These are phyloP conservation scores for Mycena floridula DNA, from an alignment of 768 basidiomycete genomes.

Conservation along the genomic window DNA sequence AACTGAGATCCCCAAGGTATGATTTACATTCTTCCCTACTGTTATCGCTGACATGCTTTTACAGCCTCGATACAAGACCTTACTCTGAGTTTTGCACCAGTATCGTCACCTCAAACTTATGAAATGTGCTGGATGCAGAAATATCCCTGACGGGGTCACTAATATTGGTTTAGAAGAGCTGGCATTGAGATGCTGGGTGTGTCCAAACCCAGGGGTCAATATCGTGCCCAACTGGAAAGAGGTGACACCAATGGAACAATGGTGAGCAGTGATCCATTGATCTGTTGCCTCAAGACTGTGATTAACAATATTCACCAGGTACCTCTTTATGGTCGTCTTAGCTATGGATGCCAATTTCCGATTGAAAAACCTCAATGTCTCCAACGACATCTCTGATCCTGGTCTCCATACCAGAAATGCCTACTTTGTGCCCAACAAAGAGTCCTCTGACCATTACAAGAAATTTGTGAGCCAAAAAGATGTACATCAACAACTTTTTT, in stretches of 20 bases:
- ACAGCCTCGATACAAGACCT: not conserved
- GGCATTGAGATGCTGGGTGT: no score
- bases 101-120: no score
- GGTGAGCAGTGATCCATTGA: not conserved
- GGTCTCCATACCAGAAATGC: slow-evolving; percentile 4
- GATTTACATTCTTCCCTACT: not conserved
- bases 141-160: no score
- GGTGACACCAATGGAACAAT: not conserved
- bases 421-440: slow-evolving; percentile 8
- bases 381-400: not conserved
- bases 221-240: slow-evolving; percentile 9
- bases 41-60: not conserved
- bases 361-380: slow-evolving; percentile 7
- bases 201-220: no score
- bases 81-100: not conserved
- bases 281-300: not conserved
- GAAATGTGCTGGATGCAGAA: no score
- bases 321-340: not conserved
- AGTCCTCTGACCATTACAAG: not conserved
- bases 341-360: slow-evolving; percentile 1
- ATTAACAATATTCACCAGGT: not conserved
- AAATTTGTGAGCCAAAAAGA: slow-evolving; percentile 1
- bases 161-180: no score
- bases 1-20: not conserved
- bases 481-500: not conserved